Conservation (phyloP, 2,329 filamentous ascomycete genomes). For the Monosporascus sp. region DNA sequence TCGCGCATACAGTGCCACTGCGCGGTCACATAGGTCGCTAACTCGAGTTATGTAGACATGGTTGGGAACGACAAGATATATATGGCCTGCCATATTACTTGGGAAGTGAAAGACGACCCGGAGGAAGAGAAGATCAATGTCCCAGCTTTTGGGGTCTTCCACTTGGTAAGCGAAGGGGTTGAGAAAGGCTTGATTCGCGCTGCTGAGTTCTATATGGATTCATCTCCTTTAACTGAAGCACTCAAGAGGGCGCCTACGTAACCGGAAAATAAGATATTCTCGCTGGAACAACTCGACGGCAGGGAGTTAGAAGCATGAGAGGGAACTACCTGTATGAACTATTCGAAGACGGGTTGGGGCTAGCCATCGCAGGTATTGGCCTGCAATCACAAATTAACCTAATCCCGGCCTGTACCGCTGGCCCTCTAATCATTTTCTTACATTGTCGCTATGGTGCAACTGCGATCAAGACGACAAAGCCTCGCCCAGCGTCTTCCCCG, state of each 20-base stretch:
- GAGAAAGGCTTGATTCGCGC: slow-evolving; percentile 8
- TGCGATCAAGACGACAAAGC: slow-evolving; percentile 4
- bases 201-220: slow-evolving; percentile 15
- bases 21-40: too few relatives aligned
- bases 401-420: too few relatives aligned
- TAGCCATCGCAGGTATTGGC: too few relatives aligned
- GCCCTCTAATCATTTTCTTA: too few relatives aligned
- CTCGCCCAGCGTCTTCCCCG: slow-evolving; percentile 43
- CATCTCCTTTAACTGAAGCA: slow-evolving; percentile 12
- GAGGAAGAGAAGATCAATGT: slow-evolving; percentile 13
- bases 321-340: too few relatives aligned
- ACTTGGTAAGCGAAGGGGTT: slow-evolving; percentile 10
- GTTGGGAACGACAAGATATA: slow-evolving; percentile 15
- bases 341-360: too few relatives aligned
- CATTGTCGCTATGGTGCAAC: too few relatives aligned
- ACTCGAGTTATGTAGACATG: slow-evolving; percentile 7
- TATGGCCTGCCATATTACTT: slow-evolving; percentile 16
- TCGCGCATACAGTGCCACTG: background rate
- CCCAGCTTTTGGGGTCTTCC: slow-evolving; percentile 12
- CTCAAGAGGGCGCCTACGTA: slow-evolving; percentile 9
- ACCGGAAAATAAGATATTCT: background rate
- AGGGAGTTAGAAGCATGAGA: too few relatives aligned
- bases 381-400: too few relatives aligned
- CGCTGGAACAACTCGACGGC: too few relatives aligned
- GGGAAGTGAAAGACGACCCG: slow-evolving; percentile 17